Evolutionary conservation across 2,329 filamentous ascomycete species (phyloP).

Genomic region (Aciculosporium take): DNA sequence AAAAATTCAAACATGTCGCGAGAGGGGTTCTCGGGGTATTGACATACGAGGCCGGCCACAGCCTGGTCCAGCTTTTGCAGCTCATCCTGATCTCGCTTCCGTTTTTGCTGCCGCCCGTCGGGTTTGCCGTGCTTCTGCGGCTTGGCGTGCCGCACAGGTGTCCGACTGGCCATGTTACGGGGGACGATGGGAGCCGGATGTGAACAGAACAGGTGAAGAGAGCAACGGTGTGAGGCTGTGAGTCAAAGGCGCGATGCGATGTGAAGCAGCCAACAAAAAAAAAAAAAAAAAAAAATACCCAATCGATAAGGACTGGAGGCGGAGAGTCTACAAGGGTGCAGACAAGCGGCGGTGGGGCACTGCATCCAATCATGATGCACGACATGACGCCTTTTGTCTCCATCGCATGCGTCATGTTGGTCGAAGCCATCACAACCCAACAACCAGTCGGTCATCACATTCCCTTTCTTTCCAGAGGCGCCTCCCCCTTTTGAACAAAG

Average conservation of each 20-base stretch:
- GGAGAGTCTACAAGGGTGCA: no score
- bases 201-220: background rate
- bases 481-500: background rate
- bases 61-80: constrained; percentile 19
- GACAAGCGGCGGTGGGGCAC: background rate
- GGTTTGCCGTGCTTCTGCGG: constrained; percentile 17
- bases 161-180: constrained; percentile 16
- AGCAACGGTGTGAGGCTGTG: background rate
- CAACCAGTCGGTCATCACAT: background rate
- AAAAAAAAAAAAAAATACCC: background rate
- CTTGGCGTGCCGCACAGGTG: constrained; percentile 13
- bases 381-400: no score
- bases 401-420: no score
- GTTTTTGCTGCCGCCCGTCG: constrained; percentile 22
- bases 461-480: background rate
- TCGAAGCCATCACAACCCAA: no score
- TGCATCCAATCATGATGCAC: no score
- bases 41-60: constrained; percentile 20
- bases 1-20: no score
- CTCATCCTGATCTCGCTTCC: constrained; percentile 24
- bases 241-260: background rate
- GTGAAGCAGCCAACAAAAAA: background rate
- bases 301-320: constrained; percentile 1
- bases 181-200: background rate
- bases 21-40: background rate